phyloP scores from a whole-genome alignment of 2,329 filamentous ascomycete genomes.

The Pseudocercospora musae region DNA sequence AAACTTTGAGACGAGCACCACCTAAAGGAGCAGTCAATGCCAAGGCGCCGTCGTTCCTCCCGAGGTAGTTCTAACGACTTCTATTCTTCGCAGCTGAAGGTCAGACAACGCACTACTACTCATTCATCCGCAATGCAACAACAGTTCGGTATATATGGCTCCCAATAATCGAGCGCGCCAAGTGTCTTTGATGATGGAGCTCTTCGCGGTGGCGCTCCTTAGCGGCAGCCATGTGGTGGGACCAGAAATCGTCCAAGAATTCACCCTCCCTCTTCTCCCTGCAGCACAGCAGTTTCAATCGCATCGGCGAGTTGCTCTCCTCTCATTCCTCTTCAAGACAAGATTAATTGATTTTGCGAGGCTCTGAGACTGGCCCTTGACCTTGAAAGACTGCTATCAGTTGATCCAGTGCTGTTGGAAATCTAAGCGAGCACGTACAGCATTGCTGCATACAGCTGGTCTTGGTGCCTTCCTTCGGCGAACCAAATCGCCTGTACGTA shows the following conservation, averaged over 20 bases:
- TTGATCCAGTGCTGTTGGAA: not conserved
- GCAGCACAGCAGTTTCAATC: not conserved
- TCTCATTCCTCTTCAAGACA: not conserved
- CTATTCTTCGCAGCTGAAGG: constrained; percentile 6
- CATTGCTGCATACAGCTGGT: not conserved
- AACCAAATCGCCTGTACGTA: not conserved
- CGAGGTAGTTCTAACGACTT: not conserved
- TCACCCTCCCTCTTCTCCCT: not conserved
- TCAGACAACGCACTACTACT: not conserved
- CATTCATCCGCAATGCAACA: not conserved
- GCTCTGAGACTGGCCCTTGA: not conserved
- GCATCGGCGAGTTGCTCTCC: not conserved
- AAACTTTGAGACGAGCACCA: not conserved
- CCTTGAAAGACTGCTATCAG: not conserved
- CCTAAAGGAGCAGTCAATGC: not conserved
- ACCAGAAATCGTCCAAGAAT: not conserved
- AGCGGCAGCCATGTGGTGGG: not conserved
- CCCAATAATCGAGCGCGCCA: not conserved
- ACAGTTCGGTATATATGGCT: not conserved
- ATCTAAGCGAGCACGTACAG: constrained; percentile 3
- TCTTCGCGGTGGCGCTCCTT: not conserved
- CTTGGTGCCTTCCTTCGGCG: not conserved
- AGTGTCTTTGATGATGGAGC: not conserved
- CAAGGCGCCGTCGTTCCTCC: not conserved
- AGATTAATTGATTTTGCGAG: not conserved